Evolutionary conservation across 208 protist species (phyloP).

Genomic region (Giardia duodenalis): DNA sequence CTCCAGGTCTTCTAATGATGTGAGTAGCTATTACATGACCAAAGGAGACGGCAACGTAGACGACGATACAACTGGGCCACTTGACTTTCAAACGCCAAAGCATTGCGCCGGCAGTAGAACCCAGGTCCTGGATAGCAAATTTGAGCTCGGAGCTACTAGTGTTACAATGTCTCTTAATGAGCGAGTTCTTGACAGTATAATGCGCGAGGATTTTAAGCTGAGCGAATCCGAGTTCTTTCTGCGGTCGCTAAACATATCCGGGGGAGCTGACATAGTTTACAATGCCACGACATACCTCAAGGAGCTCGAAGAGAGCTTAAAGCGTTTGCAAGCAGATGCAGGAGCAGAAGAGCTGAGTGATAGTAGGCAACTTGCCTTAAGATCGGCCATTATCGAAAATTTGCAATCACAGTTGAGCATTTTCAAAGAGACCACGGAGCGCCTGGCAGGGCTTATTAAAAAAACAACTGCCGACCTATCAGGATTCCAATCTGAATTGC

Average conservation of each 20-base stretch:
- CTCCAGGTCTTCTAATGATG: too few relatives aligned
- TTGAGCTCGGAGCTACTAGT: neutral
- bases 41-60: neutral
- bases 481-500: neutral
- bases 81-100: neutral
- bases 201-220: neutral
- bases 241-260: neutral
- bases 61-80: neutral
- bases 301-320: neutral
- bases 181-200: neutral
- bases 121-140: neutral
- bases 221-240: neutral
- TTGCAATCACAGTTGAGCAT: neutral
- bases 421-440: neutral
- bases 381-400: neutral
- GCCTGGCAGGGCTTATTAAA: neutral
- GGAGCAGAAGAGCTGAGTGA: too few relatives aligned
- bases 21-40: too few relatives aligned
- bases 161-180: neutral
- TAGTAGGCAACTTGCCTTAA: neutral
- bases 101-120: neutral
- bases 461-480: neutral
- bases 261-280: neutral
- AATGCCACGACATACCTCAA: neutral
- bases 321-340: slow-evolving; percentile 5